Base-by-base conservation (phyloP, 2,329 filamentous ascomycete genomes). In the Aschersonia sp. region DNA sequence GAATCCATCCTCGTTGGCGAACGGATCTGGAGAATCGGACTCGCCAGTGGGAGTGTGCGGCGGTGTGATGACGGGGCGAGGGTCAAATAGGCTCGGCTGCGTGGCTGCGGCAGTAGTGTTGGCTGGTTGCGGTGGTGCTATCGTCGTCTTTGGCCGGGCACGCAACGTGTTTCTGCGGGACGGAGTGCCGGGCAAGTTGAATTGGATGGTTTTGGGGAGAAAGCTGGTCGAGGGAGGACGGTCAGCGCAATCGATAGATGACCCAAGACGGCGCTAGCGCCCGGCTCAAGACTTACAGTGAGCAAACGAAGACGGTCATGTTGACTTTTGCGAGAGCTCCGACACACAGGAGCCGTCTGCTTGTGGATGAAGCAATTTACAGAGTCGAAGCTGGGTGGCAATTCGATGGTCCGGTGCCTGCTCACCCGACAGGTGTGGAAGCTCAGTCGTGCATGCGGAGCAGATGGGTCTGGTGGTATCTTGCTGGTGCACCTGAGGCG, bases 161-260 rank as follows among this genome's bases (percentile, higher is more conserved):
- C 55, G 60, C 49, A 54, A 44, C 52, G 46, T 61, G 54, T 57
- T 61, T 51, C 59, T 60, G 52, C 60, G 67, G 49, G 64, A 66
- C 46, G 70, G 68, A 33, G 71, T 72, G 40, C 73, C 72, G 9
- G 78, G 77, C 49, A 85, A 72, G 56, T 82, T 81, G 64, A 97
- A 97, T 64, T 94, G 82, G 58, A 95, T 74, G 41, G 90, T 97
- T 63, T 94, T 89, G 35, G 90, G 90, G 37, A 96, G 77, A 62
- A 95, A 95, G 49, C 89, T 95, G 35, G 33, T n/a, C n/a, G 32
- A 30, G 11, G 30, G 6, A 42, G 42, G 44, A 22, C 43, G 46
- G 43, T 14, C 5, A 32, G 35, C 29, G 6, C 41, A 30, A 30
- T 42, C 14, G 11, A 7, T 6, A 6, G n/a, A 8, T 12, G 8